Evolutionary conservation across 2,329 filamentous ascomycete species (phyloP), one percentile per base, ranked within the genome.

Genomic region (Geosmithia putterillii): DNA sequence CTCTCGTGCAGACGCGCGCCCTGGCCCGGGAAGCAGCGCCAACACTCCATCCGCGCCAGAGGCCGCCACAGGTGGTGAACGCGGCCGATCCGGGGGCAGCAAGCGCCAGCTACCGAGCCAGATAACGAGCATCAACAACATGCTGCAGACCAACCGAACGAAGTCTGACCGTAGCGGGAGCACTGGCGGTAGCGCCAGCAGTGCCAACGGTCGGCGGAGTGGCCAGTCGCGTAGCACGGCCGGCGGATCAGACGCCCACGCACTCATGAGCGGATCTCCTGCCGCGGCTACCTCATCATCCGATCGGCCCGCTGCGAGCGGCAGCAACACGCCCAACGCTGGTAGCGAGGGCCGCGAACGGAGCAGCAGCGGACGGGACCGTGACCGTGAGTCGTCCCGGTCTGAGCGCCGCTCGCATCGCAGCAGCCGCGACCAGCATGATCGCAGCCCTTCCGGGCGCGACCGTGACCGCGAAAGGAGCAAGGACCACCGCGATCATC

Each of bases 111-210:
- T 81, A 23, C 70, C 70, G 12, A 71, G 76, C 45, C 74, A 80
- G 50, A 61, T 81, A 23, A 70, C 70, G 12, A 71, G 73, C 39
- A 80, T 82, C 46, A 77, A 79, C 50, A 76, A 61, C 47, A 74
- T 69, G 42, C 64, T 79, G 4, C 70, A 69, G 53, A 54, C 52
- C 56, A 72, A 51, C 49, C 65, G 53, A 62, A 63, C 55, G 1
- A 61, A 63, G 1, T 42, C 48, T 32, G 57, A 54, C 20, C 62
- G 57, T 17, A 60, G 60, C 35, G 55, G 17, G 5, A 12, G 23
- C 23, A 25, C 23, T 6, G 10, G 28, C 10, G 28, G 28, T 14
- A 18, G 22, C 6, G 15, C 25, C 28, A 54, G 61, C 21, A 61
- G 59, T 23, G 63, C 59, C 38, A 61, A 62, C 12, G 28, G 28